A percentile compares a stretch with the other conserved stretches of the same genome.
phyloP scores from a whole-genome alignment of 148 eudicot genomes.

The Bassia scoparia region DNA sequence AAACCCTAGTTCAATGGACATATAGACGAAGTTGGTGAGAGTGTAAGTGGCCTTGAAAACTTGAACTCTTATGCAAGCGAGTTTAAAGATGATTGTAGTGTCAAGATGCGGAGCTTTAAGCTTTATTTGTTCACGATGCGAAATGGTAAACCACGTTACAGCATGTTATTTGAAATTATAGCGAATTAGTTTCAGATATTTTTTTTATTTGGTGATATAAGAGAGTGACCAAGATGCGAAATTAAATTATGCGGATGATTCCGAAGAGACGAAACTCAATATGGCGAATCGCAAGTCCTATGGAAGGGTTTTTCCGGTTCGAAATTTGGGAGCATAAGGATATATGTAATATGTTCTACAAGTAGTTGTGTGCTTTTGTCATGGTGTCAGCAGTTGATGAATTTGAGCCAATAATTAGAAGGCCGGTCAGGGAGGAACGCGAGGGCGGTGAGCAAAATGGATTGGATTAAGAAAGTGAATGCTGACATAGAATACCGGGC shows the following conservation, averaged over 20 bases:
- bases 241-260: constrained; percentile 8
- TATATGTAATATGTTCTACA: not conserved
- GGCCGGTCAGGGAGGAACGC: constrained; percentile 12
- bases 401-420: not conserved
- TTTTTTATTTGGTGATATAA: not conserved
- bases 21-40: not conserved
- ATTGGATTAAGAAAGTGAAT: constrained; percentile 8
- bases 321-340: not conserved
- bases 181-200: not conserved
- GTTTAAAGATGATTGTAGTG: not conserved
- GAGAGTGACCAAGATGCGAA: constrained; percentile 12
- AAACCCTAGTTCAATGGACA: constrained; percentile 9
- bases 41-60: constrained; percentile 5
- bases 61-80: not conserved
- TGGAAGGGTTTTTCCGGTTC: constrained; percentile 17
- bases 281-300: constrained; percentile 7
- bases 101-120: not conserved
- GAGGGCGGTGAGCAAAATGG: not conserved
- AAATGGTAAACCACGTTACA: constrained; percentile 11
- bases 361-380: constrained; percentile 14
- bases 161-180: constrained; percentile 15
- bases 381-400: constrained; percentile 20
- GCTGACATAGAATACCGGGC: not conserved
- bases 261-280: constrained; percentile 3
- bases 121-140: constrained; percentile 14